Base-by-base conservation (phyloP, 495 filamentous ascomycete genomes). In the Saxophila tyrrhenica region DNA sequence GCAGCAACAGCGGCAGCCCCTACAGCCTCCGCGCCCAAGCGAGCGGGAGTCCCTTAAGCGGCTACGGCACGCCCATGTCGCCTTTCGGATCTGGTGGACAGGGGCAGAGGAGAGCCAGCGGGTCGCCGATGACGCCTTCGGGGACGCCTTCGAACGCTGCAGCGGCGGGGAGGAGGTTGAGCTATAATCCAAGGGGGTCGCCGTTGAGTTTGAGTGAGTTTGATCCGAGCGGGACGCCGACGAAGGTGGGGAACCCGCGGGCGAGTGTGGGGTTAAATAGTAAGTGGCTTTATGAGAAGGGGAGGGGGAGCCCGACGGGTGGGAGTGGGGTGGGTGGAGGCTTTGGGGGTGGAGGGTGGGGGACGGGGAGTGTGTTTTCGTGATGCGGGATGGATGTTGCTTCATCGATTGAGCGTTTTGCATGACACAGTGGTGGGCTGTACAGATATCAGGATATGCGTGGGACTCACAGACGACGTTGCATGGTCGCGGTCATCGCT, bases 271-370 rank as follows among this genome's bases (percentile, higher is more conserved):
- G 78, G 13, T 64, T 95, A 60, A 95, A 86, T 60, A 95, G 79
- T 67, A 88, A 85, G 70, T 98, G 90, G 91, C 69, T 95, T 39
- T 98, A 94, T 69, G 87, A 98, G 67, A 83, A 82, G 66, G 74
- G 73, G 21, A 74, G 79, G 58, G 70, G 65, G 41, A 77, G 71
- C 48, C 69, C 70, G 42, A 35, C 29, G 13, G 63, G 73, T 11
- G 64, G 64, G 39, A 65, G 56, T 7, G 41, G 41, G 7, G 41
- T 8, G 7, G 29, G 29, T 35, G 7, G 29, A 13, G 67, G 22
- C 1, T 24, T 46, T 45, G 20, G 11, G 3, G 52, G 32, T 2
- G 24, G 24, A 20, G 22, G 23, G 11, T 50, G 54, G 29, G 45
- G 46, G 1, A 50, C 25, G 3, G 48, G 48, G 25, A 50, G 48